Conservation (phyloP, 2,329 filamentous ascomycete species). For the Botrytis elliptica region DNA sequence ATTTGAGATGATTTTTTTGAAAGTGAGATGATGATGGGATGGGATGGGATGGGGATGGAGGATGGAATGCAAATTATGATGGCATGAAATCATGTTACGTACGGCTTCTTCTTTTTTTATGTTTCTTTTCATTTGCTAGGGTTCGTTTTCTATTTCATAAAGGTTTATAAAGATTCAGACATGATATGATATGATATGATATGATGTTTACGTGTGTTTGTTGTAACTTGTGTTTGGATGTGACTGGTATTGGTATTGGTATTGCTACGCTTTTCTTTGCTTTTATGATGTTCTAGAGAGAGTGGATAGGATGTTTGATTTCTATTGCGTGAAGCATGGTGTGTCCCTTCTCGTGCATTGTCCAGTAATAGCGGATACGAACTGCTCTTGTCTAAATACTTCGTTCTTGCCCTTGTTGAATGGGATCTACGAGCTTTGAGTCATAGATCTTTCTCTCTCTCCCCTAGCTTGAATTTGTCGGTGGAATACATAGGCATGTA, state of each 20-base stretch:
- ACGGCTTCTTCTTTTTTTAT: not conserved
- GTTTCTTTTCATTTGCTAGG: not conserved
- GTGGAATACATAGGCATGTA: not conserved
- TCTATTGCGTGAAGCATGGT: not conserved
- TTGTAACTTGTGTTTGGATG: not conserved
- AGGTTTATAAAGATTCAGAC: not conserved
- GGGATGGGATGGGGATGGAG: not conserved
- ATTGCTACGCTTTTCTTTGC: not conserved
- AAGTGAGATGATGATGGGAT: not conserved
- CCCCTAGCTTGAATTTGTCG: not conserved
- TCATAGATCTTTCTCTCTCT: not conserved
- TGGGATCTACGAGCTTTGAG: not conserved
- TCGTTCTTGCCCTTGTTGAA: not conserved
- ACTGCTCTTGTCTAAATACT: not conserved
- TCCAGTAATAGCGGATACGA: not conserved
- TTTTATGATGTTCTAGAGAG: not conserved
- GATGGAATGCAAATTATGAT: conserved; percentile 19
- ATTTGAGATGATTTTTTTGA: conserved; percentile 8
- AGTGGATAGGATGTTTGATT: not conserved
- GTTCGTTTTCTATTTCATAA: not conserved
- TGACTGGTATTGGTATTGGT: not conserved
- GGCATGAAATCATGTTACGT: conserved; percentile 16
- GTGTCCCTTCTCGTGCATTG: not conserved
- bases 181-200: not conserved
- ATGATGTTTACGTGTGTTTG: not conserved